Percentiles rank a stretch among this genome's conserved stretches.
Conservation (phyloP, 2,329 filamentous ascomycete species). For the Beauveria varroae region DNA sequence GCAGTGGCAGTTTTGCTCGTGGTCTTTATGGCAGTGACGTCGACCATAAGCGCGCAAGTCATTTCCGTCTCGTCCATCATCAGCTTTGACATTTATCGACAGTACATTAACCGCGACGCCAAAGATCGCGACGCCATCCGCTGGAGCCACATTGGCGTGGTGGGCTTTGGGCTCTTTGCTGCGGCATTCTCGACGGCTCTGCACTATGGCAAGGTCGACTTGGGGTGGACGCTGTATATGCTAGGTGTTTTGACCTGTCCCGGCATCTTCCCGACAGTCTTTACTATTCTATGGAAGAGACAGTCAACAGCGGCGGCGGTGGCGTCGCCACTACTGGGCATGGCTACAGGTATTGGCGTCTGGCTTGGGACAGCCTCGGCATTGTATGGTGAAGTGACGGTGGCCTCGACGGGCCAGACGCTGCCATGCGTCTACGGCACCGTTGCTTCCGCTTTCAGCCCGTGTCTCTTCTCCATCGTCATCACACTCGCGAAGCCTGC, state of each 20-base stretch:
- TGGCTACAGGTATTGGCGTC: constrained; percentile 42
- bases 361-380: constrained; percentile 43
- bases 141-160: constrained; percentile 44
- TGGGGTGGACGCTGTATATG: constrained; percentile 49
- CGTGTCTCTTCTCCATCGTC: constrained; percentile 34
- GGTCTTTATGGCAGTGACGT: constrained; percentile 71
- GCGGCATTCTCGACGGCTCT: constrained; percentile 44
- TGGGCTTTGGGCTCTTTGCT: constrained; percentile 43
- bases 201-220: constrained; percentile 45
- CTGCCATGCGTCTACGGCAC: constrained; percentile 47
- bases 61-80: constrained; percentile 47
- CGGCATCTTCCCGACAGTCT: constrained; percentile 45
- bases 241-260: constrained; percentile 45
- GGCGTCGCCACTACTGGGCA: constrained; percentile 40
- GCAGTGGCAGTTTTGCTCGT: constrained; percentile 61
- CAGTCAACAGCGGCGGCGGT: constrained; percentile 43
- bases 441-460: constrained; percentile 37
- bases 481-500: constrained; percentile 39
- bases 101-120: constrained; percentile 39
- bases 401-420: constrained; percentile 39
- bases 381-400: constrained; percentile 38
- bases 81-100: constrained; percentile 45
- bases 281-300: constrained; percentile 44
- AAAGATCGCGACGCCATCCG: constrained; percentile 42
- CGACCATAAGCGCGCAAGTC: constrained; percentile 43